Base-by-base conservation (phyloP, 768 basidiomycete genomes). In the Phanerochaete sordida region DNA sequence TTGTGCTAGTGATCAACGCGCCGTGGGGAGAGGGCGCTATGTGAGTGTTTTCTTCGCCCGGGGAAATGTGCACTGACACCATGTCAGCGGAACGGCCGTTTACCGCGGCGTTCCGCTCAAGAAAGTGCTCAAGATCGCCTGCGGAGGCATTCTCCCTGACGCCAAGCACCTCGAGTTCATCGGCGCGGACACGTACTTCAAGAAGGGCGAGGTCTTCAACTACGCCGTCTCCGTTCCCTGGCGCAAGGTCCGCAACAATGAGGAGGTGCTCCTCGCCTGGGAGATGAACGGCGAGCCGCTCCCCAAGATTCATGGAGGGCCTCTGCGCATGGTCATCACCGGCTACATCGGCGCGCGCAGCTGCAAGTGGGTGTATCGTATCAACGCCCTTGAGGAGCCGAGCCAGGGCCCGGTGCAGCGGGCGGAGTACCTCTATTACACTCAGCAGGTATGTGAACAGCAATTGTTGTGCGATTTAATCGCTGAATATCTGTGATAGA, bases 101-200 rank as follows among this genome's bases (percentile, higher is more conserved):
- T 80, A 82, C 64, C 75, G 79, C 26, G 82, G 82, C 2, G 82
- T 83, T 2, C 72, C 81, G 4, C 71, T 83, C 26, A 82, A 83
- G 72, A 81, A 81, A 58, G 77, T 83, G 2, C 73, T 83, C 47
- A 83, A 83, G 66, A 65, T 73, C 33, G 82, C 81, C 0, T 83
- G 80, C 61, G 81, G 81, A 2, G 83, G 81, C 19, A 69, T 82
- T 43, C 66, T 72, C 21, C 77, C 79, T 13, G 78, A 81, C 39
- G 79, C 77, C 53, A 62, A 78, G 64, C 81, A 83, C 65, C 71
- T 83, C 63, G 82, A 84, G 66, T 80, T 83, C 67, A 77, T 83
- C 60, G 82, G 82, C 24, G 82, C 81, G 6, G 82, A 84, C 61
- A 83, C 82, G 0, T 83, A 83, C 66, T 82, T 82, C 74, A 76